These are phyloP conservation scores for Mycena floridula DNA, from an alignment of 768 basidiomycete species.

Conservation along the genomic window DNA sequence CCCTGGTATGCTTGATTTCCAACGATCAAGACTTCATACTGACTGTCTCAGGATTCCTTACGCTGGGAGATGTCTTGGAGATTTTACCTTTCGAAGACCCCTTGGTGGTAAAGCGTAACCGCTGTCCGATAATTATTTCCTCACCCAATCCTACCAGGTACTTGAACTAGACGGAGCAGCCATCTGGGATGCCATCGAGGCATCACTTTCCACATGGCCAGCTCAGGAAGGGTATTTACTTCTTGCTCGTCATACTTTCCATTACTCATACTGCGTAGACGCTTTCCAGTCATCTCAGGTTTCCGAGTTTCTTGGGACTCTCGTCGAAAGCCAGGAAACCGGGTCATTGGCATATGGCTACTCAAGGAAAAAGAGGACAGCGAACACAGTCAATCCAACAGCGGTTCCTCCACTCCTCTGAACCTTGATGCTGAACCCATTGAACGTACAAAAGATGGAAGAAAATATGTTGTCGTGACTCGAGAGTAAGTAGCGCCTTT, in stretches of 20 bases:
- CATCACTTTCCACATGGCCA: conserved; percentile 70
- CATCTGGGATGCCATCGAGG: conserved; percentile 78
- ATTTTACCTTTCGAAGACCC: conserved; percentile 89
- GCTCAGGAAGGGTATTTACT: conserved; percentile 77
- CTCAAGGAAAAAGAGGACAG: conserved; percentile 32
- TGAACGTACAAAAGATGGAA: conserved; percentile 42
- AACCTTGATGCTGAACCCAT: conserved; percentile 49
- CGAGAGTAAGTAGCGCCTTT: too few relatives aligned
- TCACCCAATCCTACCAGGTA: too few relatives aligned
- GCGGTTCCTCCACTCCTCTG: conserved; percentile 20
- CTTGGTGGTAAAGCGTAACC: too few relatives aligned
- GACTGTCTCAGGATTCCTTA: conserved; percentile 50
- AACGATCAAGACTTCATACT: conserved; percentile 2
- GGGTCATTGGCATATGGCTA: conserved; percentile 71
- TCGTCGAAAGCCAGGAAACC: conserved; percentile 56
- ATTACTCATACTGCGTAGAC: conserved; percentile 35
- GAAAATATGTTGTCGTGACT: conserved; percentile 77
- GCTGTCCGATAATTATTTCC: too few relatives aligned
- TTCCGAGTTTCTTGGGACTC: conserved; percentile 87
- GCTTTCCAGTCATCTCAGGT: conserved; percentile 86
- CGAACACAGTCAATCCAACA: conserved; percentile 15
- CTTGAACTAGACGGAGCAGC: conserved; percentile 72
- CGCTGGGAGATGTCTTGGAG: conserved; percentile 81
- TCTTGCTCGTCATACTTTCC: not conserved
- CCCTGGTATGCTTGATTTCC: conserved; percentile 43